Evolutionary conservation across 2,329 filamentous ascomycete genomes (phyloP).

Genomic region (Aspergillus aculeatus): DNA sequence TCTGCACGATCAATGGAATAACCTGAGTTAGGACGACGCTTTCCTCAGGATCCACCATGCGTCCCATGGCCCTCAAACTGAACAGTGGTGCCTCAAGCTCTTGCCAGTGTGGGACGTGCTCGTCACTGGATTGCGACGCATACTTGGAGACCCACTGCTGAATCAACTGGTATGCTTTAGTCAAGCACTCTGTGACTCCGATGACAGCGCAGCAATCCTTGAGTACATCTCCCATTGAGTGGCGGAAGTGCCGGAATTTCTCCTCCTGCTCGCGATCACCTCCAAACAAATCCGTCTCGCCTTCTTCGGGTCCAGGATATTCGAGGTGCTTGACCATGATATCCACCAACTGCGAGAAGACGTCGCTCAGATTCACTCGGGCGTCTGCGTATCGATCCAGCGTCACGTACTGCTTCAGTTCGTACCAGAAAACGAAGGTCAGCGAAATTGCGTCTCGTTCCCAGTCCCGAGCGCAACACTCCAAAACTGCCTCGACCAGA

Average conservation of each 20-base stretch:
- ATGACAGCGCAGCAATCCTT: conserved; percentile 98
- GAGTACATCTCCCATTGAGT: conserved; percentile 95
- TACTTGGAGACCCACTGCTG: conserved; percentile 85
- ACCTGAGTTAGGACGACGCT: conserved; percentile 82
- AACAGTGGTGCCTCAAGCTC: conserved; percentile 93
- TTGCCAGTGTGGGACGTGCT: conserved; percentile 90
- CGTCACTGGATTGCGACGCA: conserved; percentile 69
- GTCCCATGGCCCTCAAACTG: conserved; percentile 90
- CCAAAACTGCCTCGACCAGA: conserved; percentile 86
- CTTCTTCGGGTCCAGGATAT: conserved; percentile 75
- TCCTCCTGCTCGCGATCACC: conserved; percentile 95
- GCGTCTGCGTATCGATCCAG: conserved; percentile 85
- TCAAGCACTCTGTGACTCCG: conserved; percentile 84
- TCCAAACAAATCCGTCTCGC: conserved; percentile 84
- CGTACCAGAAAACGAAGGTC: conserved; percentile 98
- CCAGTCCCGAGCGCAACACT: conserved; percentile 82
- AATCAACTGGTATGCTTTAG: conserved; percentile 82
- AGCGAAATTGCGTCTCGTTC: conserved; percentile 89
- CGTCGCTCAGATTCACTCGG: conserved; percentile 70
- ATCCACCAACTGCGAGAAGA: conserved; percentile 88
- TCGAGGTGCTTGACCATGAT: conserved; percentile 88
- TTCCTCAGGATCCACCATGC: conserved; percentile 91
- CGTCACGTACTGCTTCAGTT: conserved; percentile 93
- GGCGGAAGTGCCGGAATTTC: conserved; percentile 93
- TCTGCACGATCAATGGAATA: conserved; percentile 89